Evolutionary conservation across 352 stramenopile species (phyloP).

Genomic region (Thalassiosira allenii): DNA sequence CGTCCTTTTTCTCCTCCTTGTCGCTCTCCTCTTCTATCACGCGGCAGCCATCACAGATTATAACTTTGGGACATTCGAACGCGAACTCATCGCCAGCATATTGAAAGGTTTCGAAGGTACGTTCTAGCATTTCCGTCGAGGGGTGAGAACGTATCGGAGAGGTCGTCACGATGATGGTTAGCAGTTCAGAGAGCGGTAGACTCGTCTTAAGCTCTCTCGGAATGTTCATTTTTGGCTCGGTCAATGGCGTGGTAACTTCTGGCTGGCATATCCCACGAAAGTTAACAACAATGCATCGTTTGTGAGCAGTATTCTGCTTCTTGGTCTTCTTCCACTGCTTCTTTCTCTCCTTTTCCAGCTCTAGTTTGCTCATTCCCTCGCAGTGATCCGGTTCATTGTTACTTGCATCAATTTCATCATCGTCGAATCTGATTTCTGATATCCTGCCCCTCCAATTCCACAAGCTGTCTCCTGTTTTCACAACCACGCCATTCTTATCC

Average conservation of each 20-base stretch:
- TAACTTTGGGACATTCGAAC: slow-evolving; percentile 80
- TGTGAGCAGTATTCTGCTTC: slow-evolving; percentile 38
- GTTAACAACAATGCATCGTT: slow-evolving; percentile 35
- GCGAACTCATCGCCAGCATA: slow-evolving; percentile 77
- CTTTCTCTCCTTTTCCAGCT: slow-evolving; percentile 18
- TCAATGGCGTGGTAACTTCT: background rate
- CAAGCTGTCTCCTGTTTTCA: slow-evolving; percentile 69
- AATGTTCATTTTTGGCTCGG: background rate
- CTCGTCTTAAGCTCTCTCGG: background rate
- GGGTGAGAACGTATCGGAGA: slow-evolving; percentile 84
- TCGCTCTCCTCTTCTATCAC: slow-evolving; percentile 35
- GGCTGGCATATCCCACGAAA: slow-evolving; percentile 35
- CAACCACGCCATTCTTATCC: slow-evolving; percentile 46
- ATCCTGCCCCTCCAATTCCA: slow-evolving; percentile 75
- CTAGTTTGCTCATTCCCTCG: no score
- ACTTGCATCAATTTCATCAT: slow-evolving; percentile 41
- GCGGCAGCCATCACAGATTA: slow-evolving; percentile 82
- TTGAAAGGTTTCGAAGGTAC: slow-evolving; percentile 78
- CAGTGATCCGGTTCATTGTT: no score
- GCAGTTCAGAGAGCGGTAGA: slow-evolving; percentile 63
- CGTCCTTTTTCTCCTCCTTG: slow-evolving; percentile 28
- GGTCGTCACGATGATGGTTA: slow-evolving; percentile 85
- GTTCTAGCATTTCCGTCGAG: slow-evolving; percentile 80
- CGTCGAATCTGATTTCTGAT: slow-evolving; percentile 11
- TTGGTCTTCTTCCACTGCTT: slow-evolving; percentile 37